Percentiles rank a stretch among this genome's conserved stretches.
Evolutionary conservation across 805 yeast species (phyloP).

Genomic region (Candida vaughaniae): DNA sequence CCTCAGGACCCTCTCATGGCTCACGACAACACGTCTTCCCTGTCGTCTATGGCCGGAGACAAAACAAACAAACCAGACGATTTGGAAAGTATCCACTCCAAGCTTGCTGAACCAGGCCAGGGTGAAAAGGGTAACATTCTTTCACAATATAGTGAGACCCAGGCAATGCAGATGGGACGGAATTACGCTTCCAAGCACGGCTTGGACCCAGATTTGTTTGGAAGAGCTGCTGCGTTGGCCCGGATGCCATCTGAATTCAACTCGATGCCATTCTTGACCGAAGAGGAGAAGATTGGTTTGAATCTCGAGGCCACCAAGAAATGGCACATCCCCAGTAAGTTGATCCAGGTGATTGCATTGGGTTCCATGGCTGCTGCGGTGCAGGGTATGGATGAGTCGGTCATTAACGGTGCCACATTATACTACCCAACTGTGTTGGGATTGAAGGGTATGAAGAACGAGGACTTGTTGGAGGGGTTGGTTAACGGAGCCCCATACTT

Average conservation of each 20-base stretch:
- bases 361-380: slow-evolving; percentile 71
- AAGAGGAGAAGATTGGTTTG: slow-evolving; percentile 47
- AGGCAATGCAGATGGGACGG: slow-evolving; percentile 69
- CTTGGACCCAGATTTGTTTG: slow-evolving; percentile 58
- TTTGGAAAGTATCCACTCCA: slow-evolving; percentile 18
- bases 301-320: slow-evolving; percentile 45
- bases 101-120: slow-evolving; percentile 18
- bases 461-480: slow-evolving; percentile 59
- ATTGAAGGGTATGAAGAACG: slow-evolving; percentile 37
- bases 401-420: slow-evolving; percentile 64
- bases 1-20: slow-evolving; percentile 1
- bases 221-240: slow-evolving; percentile 59
- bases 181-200: slow-evolving; percentile 58
- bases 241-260: slow-evolving; percentile 56
- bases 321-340: slow-evolving; percentile 47
- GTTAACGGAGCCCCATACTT: slow-evolving; percentile 67
- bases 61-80: slow-evolving; percentile 14
- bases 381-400: slow-evolving; percentile 77
- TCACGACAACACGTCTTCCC: slow-evolving; percentile 5
- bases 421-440: slow-evolving; percentile 58
- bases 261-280: slow-evolving; percentile 50
- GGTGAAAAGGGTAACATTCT: slow-evolving; percentile 45
- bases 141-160: slow-evolving; percentile 57
- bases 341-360: slow-evolving; percentile 53
- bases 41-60: slow-evolving; percentile 10